Percentiles rank a stretch among this genome's conserved stretches.
Conservation (phyloP, 1,284 basidiomycete species). For the Sphagnurus paluster region DNA sequence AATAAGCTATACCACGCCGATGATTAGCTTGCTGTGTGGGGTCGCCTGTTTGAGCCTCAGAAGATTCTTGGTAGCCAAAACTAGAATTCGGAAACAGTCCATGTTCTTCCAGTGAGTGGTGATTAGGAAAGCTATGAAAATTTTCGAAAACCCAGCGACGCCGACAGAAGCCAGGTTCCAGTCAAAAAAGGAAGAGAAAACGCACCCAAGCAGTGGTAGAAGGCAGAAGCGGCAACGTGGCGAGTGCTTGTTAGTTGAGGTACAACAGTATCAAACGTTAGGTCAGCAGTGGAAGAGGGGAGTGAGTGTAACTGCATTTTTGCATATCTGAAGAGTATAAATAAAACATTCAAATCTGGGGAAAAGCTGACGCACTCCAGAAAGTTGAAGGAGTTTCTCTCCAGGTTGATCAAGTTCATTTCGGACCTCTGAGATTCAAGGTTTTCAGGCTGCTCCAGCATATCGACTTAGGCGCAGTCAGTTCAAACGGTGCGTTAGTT, state of each 20-base stretch:
- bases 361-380: conserved; percentile 53
- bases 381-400: conserved; percentile 76
- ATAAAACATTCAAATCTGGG: not conserved
- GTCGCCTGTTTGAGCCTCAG: conserved; percentile 52
- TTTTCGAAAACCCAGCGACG: conserved; percentile 1
- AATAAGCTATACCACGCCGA: conserved; percentile 27
- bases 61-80: conserved; percentile 66
- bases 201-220: conserved; percentile 80
- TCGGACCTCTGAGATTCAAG: conserved; percentile 56
- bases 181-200: conserved; percentile 13
- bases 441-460: conserved; percentile 21
- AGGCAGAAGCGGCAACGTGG: conserved; percentile 74
- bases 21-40: conserved; percentile 50
- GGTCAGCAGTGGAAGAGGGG: conserved; percentile 40
- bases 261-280: conserved; percentile 66
- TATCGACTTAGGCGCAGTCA: conserved; percentile 28
- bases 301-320: conserved; percentile 71
- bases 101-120: not conserved
- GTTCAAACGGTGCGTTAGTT: no score
- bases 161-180: not conserved
- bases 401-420: conserved; percentile 55
- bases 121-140: not conserved
- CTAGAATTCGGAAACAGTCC: conserved; percentile 32
- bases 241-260: conserved; percentile 64
- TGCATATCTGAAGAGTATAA: conserved; percentile 54